phyloP scores from a whole-genome alignment of 1,284 basidiomycete genomes.

The Inonotus hispidus region DNA sequence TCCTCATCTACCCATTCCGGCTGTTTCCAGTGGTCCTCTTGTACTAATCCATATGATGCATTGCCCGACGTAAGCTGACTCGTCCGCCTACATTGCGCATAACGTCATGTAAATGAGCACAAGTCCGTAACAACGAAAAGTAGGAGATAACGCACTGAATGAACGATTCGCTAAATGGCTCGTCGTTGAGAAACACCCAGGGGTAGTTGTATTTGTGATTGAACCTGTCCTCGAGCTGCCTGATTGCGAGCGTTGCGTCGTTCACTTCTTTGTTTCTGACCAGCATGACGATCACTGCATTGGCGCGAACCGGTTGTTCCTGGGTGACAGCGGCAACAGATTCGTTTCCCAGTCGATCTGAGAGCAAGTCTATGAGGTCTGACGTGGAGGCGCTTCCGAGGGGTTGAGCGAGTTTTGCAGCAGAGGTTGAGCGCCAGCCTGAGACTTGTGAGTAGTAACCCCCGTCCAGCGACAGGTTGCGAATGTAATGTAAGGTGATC shows the following conservation, averaged over 20 bases:
- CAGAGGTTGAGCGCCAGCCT: neutral
- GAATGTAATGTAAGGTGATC: conserved; percentile 18
- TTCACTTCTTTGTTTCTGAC: conserved; percentile 18
- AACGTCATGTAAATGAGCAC: no score
- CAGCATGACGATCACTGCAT: conserved; percentile 19
- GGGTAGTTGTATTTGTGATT: conserved; percentile 64
- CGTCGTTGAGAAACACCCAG: conserved; percentile 70
- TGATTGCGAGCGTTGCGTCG: conserved; percentile 28
- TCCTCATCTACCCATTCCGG: conserved; percentile 79
- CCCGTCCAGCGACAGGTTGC: conserved; percentile 14
- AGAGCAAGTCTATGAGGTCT: conserved; percentile 17
- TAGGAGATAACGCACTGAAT: conserved; percentile 39
- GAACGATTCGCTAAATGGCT: conserved; percentile 65
- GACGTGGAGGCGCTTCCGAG: conserved; percentile 13
- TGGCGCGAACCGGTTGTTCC: conserved; percentile 8
- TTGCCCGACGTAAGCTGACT: conserved; percentile 49
- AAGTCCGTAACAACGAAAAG: no score
- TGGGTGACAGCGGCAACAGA: neutral
- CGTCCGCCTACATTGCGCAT: conserved; percentile 42
- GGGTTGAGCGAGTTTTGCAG: conserved; percentile 9
- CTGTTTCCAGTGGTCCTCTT: conserved; percentile 71
- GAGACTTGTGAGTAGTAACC: neutral
- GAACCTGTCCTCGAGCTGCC: conserved; percentile 53
- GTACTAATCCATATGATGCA: conserved; percentile 67
- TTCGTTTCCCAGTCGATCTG: conserved; percentile 15